Conservation (phyloP, 768 basidiomycete species). For the Lactifluus echinatus region DNA sequence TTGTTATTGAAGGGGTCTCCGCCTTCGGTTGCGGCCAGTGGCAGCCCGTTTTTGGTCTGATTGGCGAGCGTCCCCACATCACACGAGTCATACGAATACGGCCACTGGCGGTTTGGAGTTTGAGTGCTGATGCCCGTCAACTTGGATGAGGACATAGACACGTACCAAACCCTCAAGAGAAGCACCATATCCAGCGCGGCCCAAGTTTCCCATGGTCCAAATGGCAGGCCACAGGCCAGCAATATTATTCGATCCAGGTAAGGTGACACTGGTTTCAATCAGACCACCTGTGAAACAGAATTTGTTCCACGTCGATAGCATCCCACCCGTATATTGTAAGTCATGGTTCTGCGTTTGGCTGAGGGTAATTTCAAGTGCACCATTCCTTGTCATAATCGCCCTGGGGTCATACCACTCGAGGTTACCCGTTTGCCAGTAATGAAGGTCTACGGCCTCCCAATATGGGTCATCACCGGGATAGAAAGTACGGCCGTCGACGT, state of each 20-base stretch:
- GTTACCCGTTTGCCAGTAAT: conserved; percentile 42
- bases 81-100: conserved; percentile 76
- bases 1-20: conserved; percentile 49
- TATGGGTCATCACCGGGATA: conserved; percentile 66
- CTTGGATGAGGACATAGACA: conserved; percentile 6
- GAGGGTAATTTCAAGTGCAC: conserved; percentile 42
- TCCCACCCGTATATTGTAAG: conserved; percentile 40
- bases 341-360: conserved; percentile 56
- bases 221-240: conserved; percentile 69
- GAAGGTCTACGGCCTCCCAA: conserved; percentile 40
- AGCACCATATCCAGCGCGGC: conserved; percentile 85
- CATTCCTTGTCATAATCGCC: conserved; percentile 38
- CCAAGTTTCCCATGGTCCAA: conserved; percentile 77
- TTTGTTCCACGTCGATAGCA: conserved; percentile 54
- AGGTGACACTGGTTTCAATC: conserved; percentile 54
- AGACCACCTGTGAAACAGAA: conserved; percentile 91
- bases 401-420: conserved; percentile 83
- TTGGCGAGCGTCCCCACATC: conserved; percentile 90
- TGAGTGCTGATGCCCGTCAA: background rate
- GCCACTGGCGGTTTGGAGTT: conserved; percentile 44
- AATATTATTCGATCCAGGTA: conserved; percentile 61
- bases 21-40: conserved; percentile 46
- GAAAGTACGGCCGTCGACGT: conserved; percentile 69
- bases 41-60: conserved; percentile 64
- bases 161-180: conserved; percentile 72